Base-by-base conservation (phyloP, 441 rosid species). In the Populus hybrid region DNA sequence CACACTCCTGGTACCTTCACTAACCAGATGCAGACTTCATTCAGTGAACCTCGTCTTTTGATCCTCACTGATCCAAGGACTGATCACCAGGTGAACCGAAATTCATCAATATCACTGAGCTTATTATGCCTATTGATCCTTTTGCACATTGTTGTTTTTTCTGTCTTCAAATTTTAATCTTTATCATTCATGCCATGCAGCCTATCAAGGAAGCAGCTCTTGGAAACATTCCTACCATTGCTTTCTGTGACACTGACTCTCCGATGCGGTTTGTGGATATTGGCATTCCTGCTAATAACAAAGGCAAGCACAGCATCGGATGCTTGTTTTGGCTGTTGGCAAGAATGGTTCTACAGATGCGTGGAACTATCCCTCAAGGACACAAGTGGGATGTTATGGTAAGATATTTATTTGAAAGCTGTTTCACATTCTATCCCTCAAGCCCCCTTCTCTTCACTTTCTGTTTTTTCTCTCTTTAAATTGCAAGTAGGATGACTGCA, bases 1-100 rank as follows among this genome's bases (percentile, higher is more conserved):
- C 99, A 95, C 82, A 95, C 99, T 63, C 99, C 99, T 21, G 98
- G 98, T 86, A 95, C 99, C 57, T 95, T 95, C 74, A 92, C 97
- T 26, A 92, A 94, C 82, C 98, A 95, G 84, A 86, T 93, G 73
- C 99, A 92, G 70, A 92, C 97, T 0, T 91, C 95, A 0, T 92
- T 92, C 87, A 94, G 89, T 16, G 98, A 90, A 84, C 97, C 99
- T 0, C 96, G 97, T 38, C 91, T 94, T 2, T 73, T 95, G 42
- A 95, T 95, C 86, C 97, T 95, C 21, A 93, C 97, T 0, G 97
- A 95, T 72, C 98, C 97, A 0, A 87, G 98, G 77, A 95, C 97
- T 8, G 99, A 93, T 72, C 98, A 91, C 77, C 99, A 92, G 94
- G 99, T 93, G 68, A 34, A 18, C 32, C 36, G 18, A 63, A 14